Evolutionary conservation across 352 stramenopile genomes (phyloP).

Genomic region (Phytophthora vignae): DNA sequence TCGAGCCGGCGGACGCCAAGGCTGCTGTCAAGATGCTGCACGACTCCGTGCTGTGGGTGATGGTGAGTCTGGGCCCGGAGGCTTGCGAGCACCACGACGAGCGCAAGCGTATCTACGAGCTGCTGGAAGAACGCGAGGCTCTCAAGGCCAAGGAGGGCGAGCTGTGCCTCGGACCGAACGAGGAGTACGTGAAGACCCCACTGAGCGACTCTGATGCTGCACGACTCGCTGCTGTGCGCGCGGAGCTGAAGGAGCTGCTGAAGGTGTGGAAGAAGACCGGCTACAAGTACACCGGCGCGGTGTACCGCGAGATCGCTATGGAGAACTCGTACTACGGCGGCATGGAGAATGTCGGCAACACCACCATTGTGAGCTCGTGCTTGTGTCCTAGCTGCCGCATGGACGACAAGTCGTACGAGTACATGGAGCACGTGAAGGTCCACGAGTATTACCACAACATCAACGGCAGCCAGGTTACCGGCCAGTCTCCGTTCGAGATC

Average conservation of each 20-base stretch:
- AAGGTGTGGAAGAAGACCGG: constrained; percentile 81
- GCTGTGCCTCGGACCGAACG: constrained; percentile 64
- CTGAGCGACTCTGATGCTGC: constrained; percentile 52
- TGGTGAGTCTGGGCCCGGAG: constrained; percentile 77
- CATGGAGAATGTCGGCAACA: constrained; percentile 88
- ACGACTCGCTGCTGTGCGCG: constrained; percentile 56
- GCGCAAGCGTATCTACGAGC: constrained; percentile 72
- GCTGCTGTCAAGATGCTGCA: constrained; percentile 78
- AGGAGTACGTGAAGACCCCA: constrained; percentile 55
- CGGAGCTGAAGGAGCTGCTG: constrained; percentile 69
- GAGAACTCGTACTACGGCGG: constrained; percentile 87
- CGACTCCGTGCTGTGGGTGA: constrained; percentile 77
- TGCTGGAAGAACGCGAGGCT: constrained; percentile 70
- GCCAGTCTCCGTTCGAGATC: constrained; percentile 83
- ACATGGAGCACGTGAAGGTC: constrained; percentile 87
- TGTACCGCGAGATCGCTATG: constrained; percentile 87
- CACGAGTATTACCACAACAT: constrained; percentile 91
- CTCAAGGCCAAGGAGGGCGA: constrained; percentile 72
- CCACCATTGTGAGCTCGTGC: constrained; percentile 79
- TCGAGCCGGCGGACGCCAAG: constrained; percentile 73
- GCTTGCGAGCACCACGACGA: constrained; percentile 75
- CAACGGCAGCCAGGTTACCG: constrained; percentile 82
- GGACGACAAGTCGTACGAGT: constrained; percentile 80
- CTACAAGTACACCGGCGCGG: constrained; percentile 84
- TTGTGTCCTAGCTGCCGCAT: constrained; percentile 79